Percentiles rank a stretch among this genome's conserved stretches.
phyloP scores from a whole-genome alignment of 2,329 filamentous ascomycete genomes.

The Xylaria sp. region DNA sequence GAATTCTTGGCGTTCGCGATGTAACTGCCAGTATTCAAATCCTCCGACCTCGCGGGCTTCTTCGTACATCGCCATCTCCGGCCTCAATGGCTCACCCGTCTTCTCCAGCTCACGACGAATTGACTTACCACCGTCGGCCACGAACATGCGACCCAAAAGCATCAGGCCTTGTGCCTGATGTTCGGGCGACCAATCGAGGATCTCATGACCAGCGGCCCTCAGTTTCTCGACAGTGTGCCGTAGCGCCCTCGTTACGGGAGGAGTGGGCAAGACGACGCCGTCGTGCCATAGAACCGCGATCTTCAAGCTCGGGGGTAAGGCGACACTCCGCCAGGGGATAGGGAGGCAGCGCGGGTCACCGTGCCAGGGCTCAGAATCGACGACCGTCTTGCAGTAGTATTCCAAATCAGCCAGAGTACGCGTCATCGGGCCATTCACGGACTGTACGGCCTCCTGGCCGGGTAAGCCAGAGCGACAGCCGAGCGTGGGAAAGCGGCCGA shows the following conservation, averaged over 20 bases:
- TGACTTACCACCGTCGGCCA: constrained; percentile 53
- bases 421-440: constrained; percentile 68
- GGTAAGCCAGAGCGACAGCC: constrained; percentile 61
- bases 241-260: constrained; percentile 66
- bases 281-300: constrained; percentile 71
- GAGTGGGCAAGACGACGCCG: constrained; percentile 67
- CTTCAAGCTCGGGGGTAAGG: constrained; percentile 50
- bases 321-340: constrained; percentile 57
- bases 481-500: constrained; percentile 64
- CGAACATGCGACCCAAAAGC: constrained; percentile 53
- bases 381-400: constrained; percentile 58
- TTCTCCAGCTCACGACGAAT: constrained; percentile 47
- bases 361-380: constrained; percentile 61
- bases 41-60: constrained; percentile 47
- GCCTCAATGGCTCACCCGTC: constrained; percentile 48
- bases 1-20: constrained; percentile 51
- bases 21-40: constrained; percentile 55
- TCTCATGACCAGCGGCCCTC: constrained; percentile 52
- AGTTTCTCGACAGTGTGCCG: constrained; percentile 51
- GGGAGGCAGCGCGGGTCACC: constrained; percentile 63
- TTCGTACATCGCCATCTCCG: constrained; percentile 37
- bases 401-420: constrained; percentile 60
- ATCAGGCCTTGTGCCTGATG: constrained; percentile 47
- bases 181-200: constrained; percentile 58
- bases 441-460: constrained; percentile 68